Base-by-base conservation (phyloP, 2,329 filamentous ascomycete genomes). In the Sporothrix pallida region DNA sequence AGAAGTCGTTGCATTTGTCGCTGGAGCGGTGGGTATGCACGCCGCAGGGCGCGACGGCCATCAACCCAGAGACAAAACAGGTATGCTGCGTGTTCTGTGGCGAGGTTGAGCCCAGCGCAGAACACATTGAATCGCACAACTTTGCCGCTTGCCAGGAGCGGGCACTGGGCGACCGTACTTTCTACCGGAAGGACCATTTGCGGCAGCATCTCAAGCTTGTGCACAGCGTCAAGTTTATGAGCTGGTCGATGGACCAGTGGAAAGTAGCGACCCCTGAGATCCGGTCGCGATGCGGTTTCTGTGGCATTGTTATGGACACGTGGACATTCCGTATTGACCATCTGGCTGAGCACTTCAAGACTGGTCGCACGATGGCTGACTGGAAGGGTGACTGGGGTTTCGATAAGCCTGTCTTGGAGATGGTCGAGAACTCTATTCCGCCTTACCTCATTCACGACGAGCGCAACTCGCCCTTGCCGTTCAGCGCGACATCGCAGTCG, bases 321-420 rank as follows among this genome's bases (percentile, higher is more conserved):
- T 91, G 89, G 89, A 85, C 84, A 10, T 83, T 86, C 72, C 84
- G 89, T 78, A 84, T 87, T 17, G 89, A 91, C 77, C 89, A 91
- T 78, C 81, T 91, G 54, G 89, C 89, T n/a, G 88, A 90, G 76
- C 89, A 91, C 80, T 91, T 91, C 83, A 91, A 90, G 81, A 87
- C 85, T 37, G 89, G 89, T 82, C 87, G 86, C 76, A 88, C 87
- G 78, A 91, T 91, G 89, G 87, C 87, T 75, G 88, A 91, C 80
- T 91, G 89, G 89, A 89, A 90, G 84, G 89, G 89, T 83, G 89
- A 90, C 81, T 91, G 89, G 89, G 89, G 89, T 84, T 91, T 91
- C 75, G 89, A 91, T 72, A 82, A 83, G 42, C 86, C 87, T 50
- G 86, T 91, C 58, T 83, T 90, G 77, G 84, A 89, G 75, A 87